Conservation (phyloP, 23 red algal species). For the Gracilaria gracilis region DNA sequence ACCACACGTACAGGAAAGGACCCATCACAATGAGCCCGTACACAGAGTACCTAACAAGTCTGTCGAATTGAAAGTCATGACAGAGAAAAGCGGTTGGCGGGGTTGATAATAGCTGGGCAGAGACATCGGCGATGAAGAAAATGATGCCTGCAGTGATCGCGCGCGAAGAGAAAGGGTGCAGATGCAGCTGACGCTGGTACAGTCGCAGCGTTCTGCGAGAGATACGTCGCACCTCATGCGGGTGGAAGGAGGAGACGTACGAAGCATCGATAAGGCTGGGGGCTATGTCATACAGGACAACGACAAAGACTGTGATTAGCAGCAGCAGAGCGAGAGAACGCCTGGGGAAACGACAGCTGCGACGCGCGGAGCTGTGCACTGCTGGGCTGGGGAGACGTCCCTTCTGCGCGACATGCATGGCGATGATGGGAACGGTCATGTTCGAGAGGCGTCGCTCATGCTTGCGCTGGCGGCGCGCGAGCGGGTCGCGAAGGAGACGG, state of each 20-base stretch:
- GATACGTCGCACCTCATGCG: constrained; percentile 46
- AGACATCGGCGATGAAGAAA: constrained; percentile 74
- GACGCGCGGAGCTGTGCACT: background rate
- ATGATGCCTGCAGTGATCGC: constrained; percentile 74
- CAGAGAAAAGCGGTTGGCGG: constrained; percentile 9
- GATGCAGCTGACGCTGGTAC: constrained; percentile 73
- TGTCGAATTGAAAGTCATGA: constrained; percentile 41
- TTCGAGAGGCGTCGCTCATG: constrained; percentile 26
- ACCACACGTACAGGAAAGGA: constrained; percentile 81
- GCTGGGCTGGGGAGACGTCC: constrained; percentile 30
- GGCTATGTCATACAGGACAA: constrained; percentile 12
- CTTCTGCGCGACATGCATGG: constrained; percentile 37
- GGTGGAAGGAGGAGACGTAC: constrained; percentile 13
- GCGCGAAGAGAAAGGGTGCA: constrained; percentile 67
- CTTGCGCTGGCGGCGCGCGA: constrained; percentile 22
- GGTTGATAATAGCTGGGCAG: constrained; percentile 58
- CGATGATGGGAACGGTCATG: constrained; percentile 27
- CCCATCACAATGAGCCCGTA: constrained; percentile 83
- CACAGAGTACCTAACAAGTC: constrained; percentile 67
- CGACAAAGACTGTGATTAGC: background rate
- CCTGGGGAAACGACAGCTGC: constrained; percentile 5
- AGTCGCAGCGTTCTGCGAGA: constrained; percentile 55
- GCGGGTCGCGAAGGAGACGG: background rate
- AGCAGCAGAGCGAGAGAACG: constrained; percentile 16
- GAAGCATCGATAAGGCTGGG: constrained; percentile 17